A percentile compares a stretch with the other conserved stretches of the same genome.
Conservation (phyloP, 306 rosid species). For the Vigna nakashimae region DNA sequence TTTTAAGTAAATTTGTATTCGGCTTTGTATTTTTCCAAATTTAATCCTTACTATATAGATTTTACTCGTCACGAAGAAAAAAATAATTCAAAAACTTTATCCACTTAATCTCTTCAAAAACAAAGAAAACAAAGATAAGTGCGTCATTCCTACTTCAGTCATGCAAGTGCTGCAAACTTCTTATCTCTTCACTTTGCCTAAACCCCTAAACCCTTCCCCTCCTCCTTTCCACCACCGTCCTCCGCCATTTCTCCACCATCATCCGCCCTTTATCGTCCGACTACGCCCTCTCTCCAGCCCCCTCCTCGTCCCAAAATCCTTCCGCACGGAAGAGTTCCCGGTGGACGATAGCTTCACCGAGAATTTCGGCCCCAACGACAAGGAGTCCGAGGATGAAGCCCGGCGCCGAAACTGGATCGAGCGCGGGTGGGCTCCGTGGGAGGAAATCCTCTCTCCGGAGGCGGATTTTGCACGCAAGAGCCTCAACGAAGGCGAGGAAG, state of each 20-base stretch:
- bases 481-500: constrained; percentile 93
- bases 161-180: constrained; percentile 79
- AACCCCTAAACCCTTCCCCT: constrained; percentile 62
- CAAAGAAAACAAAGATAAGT: background rate
- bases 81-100: background rate
- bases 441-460: constrained; percentile 86
- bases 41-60: too few relatives aligned
- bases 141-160: constrained; percentile 4
- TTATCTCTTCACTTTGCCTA: constrained; percentile 72
- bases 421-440: constrained; percentile 99
- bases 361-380: constrained; percentile 62
- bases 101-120: background rate
- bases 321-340: constrained; percentile 93
- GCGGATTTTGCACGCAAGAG: constrained; percentile 86
- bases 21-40: too few relatives aligned
- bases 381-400: constrained; percentile 92
- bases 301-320: constrained; percentile 46
- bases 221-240: constrained; percentile 35
- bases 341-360: constrained; percentile 80
- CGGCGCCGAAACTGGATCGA: constrained; percentile 86
- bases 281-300: constrained; percentile 31
- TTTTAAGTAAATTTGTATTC: too few relatives aligned
- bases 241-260: background rate
- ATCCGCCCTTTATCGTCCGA: background rate
- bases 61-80: background rate